Evolutionary conservation across 78 protist genomes (phyloP).

Genomic region (Acrasis kona): DNA sequence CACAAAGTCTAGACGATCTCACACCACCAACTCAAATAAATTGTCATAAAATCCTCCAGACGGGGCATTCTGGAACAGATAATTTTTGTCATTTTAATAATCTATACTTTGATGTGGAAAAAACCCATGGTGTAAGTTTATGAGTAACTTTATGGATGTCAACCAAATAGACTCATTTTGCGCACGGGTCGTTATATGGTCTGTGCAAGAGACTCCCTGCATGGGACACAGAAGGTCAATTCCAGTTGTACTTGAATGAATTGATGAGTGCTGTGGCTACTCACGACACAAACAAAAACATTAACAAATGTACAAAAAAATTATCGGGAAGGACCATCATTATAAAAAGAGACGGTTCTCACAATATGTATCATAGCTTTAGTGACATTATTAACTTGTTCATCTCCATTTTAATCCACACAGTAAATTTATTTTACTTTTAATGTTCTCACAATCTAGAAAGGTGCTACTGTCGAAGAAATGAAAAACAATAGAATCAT

Average conservation of each 20-base stretch:
- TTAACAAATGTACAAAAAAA: background rate
- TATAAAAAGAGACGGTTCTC: background rate
- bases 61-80: background rate
- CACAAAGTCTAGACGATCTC: too few relatives aligned
- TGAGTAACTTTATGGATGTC: too few relatives aligned
- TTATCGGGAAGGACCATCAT: background rate
- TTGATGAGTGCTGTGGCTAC: too few relatives aligned
- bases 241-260: too few relatives aligned
- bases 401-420: background rate
- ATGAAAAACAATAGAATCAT: background rate
- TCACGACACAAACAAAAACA: too few relatives aligned
- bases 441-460: too few relatives aligned
- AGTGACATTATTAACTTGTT: constrained; percentile 1
- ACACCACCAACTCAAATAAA: background rate
- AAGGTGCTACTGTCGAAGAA: too few relatives aligned
- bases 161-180: too few relatives aligned
- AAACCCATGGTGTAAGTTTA: background rate
- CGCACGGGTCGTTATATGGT: too few relatives aligned
- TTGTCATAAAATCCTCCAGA: background rate
- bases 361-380: background rate
- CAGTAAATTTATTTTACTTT: too few relatives aligned
- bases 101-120: background rate
- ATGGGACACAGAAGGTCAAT: background rate
- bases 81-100: background rate
- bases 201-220: background rate